Conservation (phyloP, 1,139 yeast genomes). For the Torulaspora pretoriensis region DNA sequence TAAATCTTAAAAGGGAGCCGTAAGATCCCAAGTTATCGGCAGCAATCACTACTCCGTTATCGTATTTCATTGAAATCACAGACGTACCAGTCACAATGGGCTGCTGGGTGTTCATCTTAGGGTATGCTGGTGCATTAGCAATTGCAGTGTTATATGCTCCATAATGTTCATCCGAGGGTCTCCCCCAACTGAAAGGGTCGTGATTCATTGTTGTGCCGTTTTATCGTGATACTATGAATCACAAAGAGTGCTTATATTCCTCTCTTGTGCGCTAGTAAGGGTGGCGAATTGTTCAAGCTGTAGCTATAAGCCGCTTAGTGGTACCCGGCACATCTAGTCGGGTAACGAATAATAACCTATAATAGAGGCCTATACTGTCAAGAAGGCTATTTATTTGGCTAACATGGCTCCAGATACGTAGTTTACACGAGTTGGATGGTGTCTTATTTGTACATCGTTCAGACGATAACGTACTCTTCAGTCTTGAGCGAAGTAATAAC, state of each 20-base stretch:
- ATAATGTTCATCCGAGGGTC: conserved; percentile 77
- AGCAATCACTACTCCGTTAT: conserved; percentile 87
- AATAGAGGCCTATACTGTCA: neutral
- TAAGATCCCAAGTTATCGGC: conserved; percentile 94
- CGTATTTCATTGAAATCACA: conserved; percentile 83
- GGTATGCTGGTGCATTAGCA: conserved; percentile 56
- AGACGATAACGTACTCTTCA: conserved; percentile 64
- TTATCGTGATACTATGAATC: neutral
- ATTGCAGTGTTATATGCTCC: conserved; percentile 73
- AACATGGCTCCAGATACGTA: conserved; percentile 1
- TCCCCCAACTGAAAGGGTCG: conserved; percentile 94
- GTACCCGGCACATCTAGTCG: neutral
- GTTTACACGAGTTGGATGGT: conserved; percentile 3
- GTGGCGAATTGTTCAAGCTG: conserved; percentile 10
- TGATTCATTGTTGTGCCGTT: conserved; percentile 63
- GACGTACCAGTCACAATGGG: conserved; percentile 97
- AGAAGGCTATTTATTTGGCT: neutral
- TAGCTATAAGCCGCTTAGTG: neutral
- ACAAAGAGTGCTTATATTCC: neutral
- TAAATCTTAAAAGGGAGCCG: conserved; percentile 87
- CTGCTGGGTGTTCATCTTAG: conserved; percentile 81
- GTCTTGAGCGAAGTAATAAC: conserved; percentile 57
- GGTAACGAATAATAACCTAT: conserved; percentile 3
- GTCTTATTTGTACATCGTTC: conserved; percentile 10
- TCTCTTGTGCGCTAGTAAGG: conserved; percentile 3